These are phyloP conservation scores for Mariannaea elegans DNA, from an alignment of 2,329 filamentous ascomycete genomes.

Conservation along the genomic window DNA sequence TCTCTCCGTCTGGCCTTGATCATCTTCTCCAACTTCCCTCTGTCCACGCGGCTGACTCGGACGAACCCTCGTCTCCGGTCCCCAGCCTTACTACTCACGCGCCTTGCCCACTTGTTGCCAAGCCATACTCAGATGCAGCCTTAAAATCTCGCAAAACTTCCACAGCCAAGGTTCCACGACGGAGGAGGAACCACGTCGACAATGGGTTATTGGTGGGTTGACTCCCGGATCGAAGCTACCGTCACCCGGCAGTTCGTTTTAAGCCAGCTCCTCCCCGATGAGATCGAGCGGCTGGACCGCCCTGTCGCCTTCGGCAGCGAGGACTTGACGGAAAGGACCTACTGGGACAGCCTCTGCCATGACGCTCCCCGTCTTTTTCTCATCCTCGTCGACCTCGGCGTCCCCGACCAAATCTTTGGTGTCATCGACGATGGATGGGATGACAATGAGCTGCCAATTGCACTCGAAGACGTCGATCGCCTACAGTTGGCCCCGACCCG, in stretches of 20 bases:
- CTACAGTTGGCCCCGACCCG: conserved; percentile 67
- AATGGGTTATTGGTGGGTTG: conserved; percentile 73
- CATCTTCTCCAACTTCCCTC: not conserved
- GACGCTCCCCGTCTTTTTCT: conserved; percentile 77
- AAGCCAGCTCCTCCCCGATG: conserved; percentile 69
- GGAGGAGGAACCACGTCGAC: conserved; percentile 25
- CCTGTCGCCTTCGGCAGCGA: conserved; percentile 72
- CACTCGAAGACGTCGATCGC: conserved; percentile 70
- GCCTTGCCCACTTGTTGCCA: not conserved
- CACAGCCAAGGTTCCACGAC: conserved; percentile 8
- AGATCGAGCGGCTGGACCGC: conserved; percentile 68
- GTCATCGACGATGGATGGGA: conserved; percentile 81
- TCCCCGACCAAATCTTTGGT: conserved; percentile 78
- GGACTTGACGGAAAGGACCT: conserved; percentile 75
- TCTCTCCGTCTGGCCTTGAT: not conserved
- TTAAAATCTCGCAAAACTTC: not conserved
- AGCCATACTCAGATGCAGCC: conserved; percentile 12
- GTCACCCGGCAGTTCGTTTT: conserved; percentile 75
- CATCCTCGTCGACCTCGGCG: conserved; percentile 73
- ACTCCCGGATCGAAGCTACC: conserved; percentile 72
- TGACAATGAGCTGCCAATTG: conserved; percentile 77
- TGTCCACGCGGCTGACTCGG: conserved; percentile 5
- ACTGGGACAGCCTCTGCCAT: conserved; percentile 79
- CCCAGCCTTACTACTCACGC: conserved; percentile 5
- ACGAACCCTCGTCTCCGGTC: not conserved